Evolutionary conservation across 2,329 filamentous ascomycete genomes (phyloP), one percentile per base, ranked within the genome.

Genomic region (Aspergillus fructus): DNA sequence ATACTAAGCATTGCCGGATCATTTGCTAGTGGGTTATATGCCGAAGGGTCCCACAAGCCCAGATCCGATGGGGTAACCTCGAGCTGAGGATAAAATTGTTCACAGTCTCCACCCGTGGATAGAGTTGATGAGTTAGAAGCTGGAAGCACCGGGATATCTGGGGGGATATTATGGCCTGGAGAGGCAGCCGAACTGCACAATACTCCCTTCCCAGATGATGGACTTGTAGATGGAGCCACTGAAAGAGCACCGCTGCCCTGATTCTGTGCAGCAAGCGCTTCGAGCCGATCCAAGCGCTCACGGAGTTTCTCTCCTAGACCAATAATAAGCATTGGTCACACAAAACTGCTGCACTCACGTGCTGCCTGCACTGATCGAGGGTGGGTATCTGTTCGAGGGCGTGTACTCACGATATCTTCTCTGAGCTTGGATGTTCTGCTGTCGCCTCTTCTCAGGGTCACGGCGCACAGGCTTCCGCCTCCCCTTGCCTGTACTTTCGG

Each of bases 371-470:
- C 33, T 6, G 12, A 13, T 11, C 3, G 27, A 49, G 12, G 37
- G 41, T 17, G 11, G 21, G 9, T n/a, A 27, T 3, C 23, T 2
- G 27, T 23, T 46, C 40, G 13, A 57, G 27, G 27, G 27, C 9
- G 8, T 11, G 27, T 37, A 37, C 63, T 58, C 30, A 65, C 63
- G 50, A 49, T 65, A 65, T 41, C 59, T 64, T 15, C 49, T 61
- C 50, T 65, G 63, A n/a, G 63, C 63, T 46, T 58, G 60, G 40
- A 62, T 53, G 34, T 65, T 65, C 58, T 65, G 63, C 58, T 64
- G 63, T 19, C 63, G 61, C 30, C 63, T 46, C 54, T 55, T 63
- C 39, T 65, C 63, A 3, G 62, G 63, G 56, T 65, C 62, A 9
- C 63, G 61, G n/a, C 63, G 63, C n/a, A 61, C 59, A 11, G 63